phyloP scores from a whole-genome alignment of 176 grass and related monocot species.

The Carex cristatella region DNA sequence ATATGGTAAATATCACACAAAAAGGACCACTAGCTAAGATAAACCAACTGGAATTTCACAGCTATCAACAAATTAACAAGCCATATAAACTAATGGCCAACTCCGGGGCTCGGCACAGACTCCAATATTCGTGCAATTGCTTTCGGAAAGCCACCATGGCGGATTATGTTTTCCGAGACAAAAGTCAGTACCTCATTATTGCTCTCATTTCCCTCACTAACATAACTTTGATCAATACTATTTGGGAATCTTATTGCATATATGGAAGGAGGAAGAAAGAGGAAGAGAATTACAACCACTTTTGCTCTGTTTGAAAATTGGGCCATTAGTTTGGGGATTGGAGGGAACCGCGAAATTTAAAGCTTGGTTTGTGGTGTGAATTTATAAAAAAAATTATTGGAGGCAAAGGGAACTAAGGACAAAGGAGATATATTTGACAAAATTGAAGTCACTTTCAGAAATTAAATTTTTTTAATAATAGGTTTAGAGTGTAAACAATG shows the following conservation, averaged over 20 bases:
- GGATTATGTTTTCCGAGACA: neutral
- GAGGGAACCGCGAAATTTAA: slow-evolving; percentile 4
- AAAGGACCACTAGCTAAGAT: neutral
- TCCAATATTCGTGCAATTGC: slow-evolving; percentile 44
- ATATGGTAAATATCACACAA: neutral
- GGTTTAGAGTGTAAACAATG: slow-evolving; percentile 15
- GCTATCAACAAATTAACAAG: neutral
- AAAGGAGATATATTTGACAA: neutral
- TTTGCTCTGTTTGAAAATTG: slow-evolving; percentile 16
- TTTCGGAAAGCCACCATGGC: neutral
- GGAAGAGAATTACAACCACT: slow-evolving; percentile 8
- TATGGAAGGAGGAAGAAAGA: slow-evolving; percentile 19
- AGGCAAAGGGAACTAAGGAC: neutral
- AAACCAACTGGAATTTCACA: neutral
- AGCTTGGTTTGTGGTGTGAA: neutral
- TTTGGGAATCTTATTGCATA: slow-evolving; percentile 2
- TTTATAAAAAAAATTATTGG: neutral
- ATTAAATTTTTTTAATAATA: neutral
- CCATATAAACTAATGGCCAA: slow-evolving; percentile 47
- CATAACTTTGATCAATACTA: neutral
- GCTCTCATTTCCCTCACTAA: neutral
- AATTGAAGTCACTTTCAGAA: neutral
- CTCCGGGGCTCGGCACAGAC: slow-evolving; percentile 82
- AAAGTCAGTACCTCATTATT: neutral
- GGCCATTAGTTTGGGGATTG: neutral